Evolutionary conservation across 495 filamentous ascomycete genomes (phyloP).

Genomic region (Daldinia bambusicola): DNA sequence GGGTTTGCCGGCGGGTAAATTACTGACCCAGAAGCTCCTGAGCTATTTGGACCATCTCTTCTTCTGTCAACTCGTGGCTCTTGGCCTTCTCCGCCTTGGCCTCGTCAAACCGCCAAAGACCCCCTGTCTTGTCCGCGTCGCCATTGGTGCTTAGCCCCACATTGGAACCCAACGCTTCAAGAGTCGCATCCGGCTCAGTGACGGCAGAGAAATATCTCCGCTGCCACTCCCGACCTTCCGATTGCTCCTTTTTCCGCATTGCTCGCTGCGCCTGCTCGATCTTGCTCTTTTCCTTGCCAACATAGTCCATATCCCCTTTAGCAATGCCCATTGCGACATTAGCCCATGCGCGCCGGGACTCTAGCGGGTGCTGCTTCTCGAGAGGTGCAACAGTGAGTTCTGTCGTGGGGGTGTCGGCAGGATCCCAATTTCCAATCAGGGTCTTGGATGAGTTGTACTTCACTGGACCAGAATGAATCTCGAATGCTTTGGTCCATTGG

Average conservation of each 20-base stretch:
- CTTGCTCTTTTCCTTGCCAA: slow-evolving; percentile 79
- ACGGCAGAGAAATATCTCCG: slow-evolving; percentile 79
- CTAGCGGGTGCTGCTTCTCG: slow-evolving; percentile 85
- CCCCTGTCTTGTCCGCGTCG: slow-evolving; percentile 86
- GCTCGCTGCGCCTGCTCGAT: slow-evolving; percentile 93
- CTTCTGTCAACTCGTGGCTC: slow-evolving; percentile 50
- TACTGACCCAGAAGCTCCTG: slow-evolving; percentile 58
- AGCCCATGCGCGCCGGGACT: slow-evolving; percentile 88
- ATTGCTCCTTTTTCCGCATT: slow-evolving; percentile 80
- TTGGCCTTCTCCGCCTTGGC: slow-evolving; percentile 66
- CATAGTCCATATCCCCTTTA: slow-evolving; percentile 83
- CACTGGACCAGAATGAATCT: slow-evolving; percentile 74
- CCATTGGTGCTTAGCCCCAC: slow-evolving; percentile 64
- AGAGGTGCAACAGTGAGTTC: slow-evolving; percentile 77
- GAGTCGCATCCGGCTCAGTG: slow-evolving; percentile 63
- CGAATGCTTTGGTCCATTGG: slow-evolving; percentile 89
- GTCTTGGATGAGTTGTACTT: slow-evolving; percentile 65
- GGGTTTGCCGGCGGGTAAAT: not conserved
- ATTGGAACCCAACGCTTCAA: slow-evolving; percentile 66
- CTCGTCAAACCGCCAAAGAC: slow-evolving; percentile 85
- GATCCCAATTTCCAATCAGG: slow-evolving; percentile 74
- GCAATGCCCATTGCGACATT: slow-evolving; percentile 83
- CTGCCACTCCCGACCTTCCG: slow-evolving; percentile 82
- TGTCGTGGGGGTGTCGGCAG: slow-evolving; percentile 67
- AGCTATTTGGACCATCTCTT: slow-evolving; percentile 52